These are phyloP conservation scores for Cyberlindnera xishuangbannaensis DNA, from an alignment of 805 yeast genomes.

Conservation along the genomic window DNA sequence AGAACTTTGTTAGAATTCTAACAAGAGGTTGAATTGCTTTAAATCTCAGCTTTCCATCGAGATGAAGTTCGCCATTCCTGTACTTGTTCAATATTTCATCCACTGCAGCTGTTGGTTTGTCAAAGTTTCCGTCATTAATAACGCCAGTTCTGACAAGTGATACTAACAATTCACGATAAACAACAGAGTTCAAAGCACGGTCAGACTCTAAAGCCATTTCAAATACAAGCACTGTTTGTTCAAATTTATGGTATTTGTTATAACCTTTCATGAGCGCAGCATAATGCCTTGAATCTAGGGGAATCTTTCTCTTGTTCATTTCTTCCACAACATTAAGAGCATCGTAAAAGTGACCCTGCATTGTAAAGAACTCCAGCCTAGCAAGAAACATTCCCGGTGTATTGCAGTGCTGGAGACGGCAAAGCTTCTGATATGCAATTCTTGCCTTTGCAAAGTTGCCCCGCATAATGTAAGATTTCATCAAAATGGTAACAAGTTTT, in stretches of 20 bases:
- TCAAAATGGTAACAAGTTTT: slow-evolving; percentile 8
- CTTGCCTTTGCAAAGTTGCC: slow-evolving; percentile 10
- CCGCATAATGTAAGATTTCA: slow-evolving; percentile 15
- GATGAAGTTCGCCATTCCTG: slow-evolving; percentile 18
- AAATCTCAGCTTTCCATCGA: slow-evolving; percentile 27
- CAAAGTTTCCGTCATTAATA: slow-evolving; percentile 23
- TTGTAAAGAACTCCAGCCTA: slow-evolving; percentile 8
- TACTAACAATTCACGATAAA: slow-evolving; percentile 27
- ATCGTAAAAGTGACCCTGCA: slow-evolving; percentile 21
- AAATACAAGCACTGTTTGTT: slow-evolving; percentile 25
- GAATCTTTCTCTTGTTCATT: slow-evolving; percentile 21
- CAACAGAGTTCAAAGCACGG: slow-evolving; percentile 22
- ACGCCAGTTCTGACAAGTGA: slow-evolving; percentile 27
- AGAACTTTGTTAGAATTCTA: slow-evolving; percentile 25
- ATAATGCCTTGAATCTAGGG: slow-evolving; percentile 24
- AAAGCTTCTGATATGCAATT: not conserved
- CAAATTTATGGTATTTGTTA: slow-evolving; percentile 22
- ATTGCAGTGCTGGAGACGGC: too few species aligned
- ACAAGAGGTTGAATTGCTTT: slow-evolving; percentile 32
- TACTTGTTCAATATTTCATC: slow-evolving; percentile 27
- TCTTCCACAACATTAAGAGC: slow-evolving; percentile 27
- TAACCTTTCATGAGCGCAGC: slow-evolving; percentile 27
- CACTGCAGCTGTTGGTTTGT: slow-evolving; percentile 26
- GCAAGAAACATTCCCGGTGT: slow-evolving; percentile 3
- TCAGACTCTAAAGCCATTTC: slow-evolving; percentile 23